Evolutionary conservation across 768 basidiomycete genomes (phyloP).

Genomic region (Astraeus odoratus): DNA sequence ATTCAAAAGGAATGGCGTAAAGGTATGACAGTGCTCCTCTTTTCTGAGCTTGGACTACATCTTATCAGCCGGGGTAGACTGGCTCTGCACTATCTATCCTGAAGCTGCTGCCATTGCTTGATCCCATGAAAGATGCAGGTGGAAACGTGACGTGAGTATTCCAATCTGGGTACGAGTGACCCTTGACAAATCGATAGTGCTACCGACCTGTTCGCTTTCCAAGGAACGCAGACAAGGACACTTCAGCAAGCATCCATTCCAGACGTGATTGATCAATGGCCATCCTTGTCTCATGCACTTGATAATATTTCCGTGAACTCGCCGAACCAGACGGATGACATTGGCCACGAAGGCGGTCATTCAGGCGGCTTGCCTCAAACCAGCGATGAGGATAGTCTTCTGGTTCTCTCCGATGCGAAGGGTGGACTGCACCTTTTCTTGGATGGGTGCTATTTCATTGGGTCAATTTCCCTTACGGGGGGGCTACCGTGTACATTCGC

Average conservation of each 20-base stretch:
- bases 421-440: conserved; percentile 61
- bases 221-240: conserved; percentile 53
- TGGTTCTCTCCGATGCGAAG: conserved; percentile 50
- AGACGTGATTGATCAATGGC: conserved; percentile 61
- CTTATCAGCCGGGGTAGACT: conserved; percentile 42
- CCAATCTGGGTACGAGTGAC: conserved; percentile 3
- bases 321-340: conserved; percentile 28
- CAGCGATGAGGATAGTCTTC: conserved; percentile 53
- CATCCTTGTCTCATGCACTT: conserved; percentile 50
- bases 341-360: conserved; percentile 21
- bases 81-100: conserved; percentile 72
- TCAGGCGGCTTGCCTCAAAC: conserved; percentile 18
- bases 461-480: conserved; percentile 35
- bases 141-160: conserved; percentile 56
- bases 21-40: conserved; percentile 37
- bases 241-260: conserved; percentile 42
- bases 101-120: conserved; percentile 62
- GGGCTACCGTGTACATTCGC: conserved; percentile 22
- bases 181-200: conserved; percentile 40
- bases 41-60: conserved; percentile 1
- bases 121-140: conserved; percentile 59
- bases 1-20: conserved; percentile 57
- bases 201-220: conserved; percentile 76
- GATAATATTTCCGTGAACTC: conserved; percentile 56
- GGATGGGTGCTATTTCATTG: conserved; percentile 72